These are phyloP conservation scores for Cymbopogon flexuosus DNA, from an alignment of 202 grass and related monocot species.

Conservation along the genomic window DNA sequence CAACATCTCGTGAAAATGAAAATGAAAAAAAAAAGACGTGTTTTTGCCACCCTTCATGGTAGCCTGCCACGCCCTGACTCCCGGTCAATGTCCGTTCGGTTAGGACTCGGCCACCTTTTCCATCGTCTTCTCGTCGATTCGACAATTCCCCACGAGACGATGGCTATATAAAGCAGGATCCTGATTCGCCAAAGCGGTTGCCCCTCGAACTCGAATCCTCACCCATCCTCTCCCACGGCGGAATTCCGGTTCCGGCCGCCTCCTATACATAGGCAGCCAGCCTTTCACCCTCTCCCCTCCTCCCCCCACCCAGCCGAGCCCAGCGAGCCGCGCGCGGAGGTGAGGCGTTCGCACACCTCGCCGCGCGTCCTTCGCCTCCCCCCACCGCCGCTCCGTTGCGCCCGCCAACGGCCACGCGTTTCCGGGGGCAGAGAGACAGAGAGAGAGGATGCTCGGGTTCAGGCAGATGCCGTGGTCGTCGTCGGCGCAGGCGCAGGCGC, in stretches of 20 bases:
- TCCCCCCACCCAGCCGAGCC: background rate
- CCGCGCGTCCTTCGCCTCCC: conserved; percentile 11
- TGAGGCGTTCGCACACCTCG: conserved; percentile 19
- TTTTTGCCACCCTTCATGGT: background rate
- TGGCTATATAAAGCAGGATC: conserved; percentile 23
- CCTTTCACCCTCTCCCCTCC: background rate
- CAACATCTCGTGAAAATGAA: too few relatives aligned
- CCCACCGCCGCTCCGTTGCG: background rate
- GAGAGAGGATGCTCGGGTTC: conserved; percentile 41
- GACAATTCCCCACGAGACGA: background rate
- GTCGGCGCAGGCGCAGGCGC: background rate
- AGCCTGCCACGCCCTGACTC: background rate
- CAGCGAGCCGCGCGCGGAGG: background rate
- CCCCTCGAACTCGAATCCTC: background rate
- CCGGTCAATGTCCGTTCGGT: background rate
- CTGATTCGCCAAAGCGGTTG: background rate
- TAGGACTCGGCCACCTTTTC: background rate
- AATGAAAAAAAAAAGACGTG: background rate
- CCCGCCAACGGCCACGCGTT: background rate
- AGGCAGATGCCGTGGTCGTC: conserved; percentile 45
- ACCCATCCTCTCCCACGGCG: background rate
- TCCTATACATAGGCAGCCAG: conserved; percentile 43
- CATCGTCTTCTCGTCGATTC: background rate
- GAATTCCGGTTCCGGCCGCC: conserved; percentile 4
- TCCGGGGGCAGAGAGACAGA: background rate